Evolutionary conservation across 495 filamentous ascomycete species (phyloP), one percentile per base, ranked within the genome.

Genomic region (Tuber microsphaerosporum): DNA sequence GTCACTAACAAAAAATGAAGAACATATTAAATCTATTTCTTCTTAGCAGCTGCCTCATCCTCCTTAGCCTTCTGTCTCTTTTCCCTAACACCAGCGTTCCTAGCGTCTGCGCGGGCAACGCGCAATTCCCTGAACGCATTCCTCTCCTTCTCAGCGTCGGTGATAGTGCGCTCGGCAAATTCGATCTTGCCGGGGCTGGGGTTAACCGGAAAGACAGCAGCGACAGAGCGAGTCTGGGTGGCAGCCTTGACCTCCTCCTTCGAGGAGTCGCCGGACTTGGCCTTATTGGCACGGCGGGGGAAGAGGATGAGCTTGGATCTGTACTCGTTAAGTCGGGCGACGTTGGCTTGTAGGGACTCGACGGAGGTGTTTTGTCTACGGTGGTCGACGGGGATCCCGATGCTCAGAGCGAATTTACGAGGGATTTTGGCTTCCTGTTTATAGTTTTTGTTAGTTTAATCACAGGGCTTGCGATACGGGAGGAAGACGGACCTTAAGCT

Each of bases 351-450:
- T 81, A 97, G 92, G 76, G 91, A 91, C 89, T 97, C 96, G 86
- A 92, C 91, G 84, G 91, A 94, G 85, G 96, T 92, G 90, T 98
- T 99, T 87, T 90, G 89, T 85, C 95, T 95, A 87, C 96, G 96
- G 86, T 89, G 89, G 87, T 98, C 95, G 87, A 99, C 94, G 77
- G 93, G 85, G 88, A 99, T 98, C 86, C 95, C 95, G 87, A 99
- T 91, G 85, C 94, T 97, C 81, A 91, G 90, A 75, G 95, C 95
- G 81, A 97, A 88, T 85, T 93, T 93, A 87, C 93, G 92, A 87
- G 95, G 91, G 85, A 99, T 97, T 84, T 92, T 93, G 84, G 95
- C 95, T 86, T 93, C 95, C 95, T 96, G 79, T 81, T 44, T 42
- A 75, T 78, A 74, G 77, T 79, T 81, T 78, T 31, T 74, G 45